Percentiles rank a stretch among this genome's conserved stretches.
Evolutionary conservation across 495 filamentous ascomycete species (phyloP).

Genomic region (Aspergillus haitiensis): DNA sequence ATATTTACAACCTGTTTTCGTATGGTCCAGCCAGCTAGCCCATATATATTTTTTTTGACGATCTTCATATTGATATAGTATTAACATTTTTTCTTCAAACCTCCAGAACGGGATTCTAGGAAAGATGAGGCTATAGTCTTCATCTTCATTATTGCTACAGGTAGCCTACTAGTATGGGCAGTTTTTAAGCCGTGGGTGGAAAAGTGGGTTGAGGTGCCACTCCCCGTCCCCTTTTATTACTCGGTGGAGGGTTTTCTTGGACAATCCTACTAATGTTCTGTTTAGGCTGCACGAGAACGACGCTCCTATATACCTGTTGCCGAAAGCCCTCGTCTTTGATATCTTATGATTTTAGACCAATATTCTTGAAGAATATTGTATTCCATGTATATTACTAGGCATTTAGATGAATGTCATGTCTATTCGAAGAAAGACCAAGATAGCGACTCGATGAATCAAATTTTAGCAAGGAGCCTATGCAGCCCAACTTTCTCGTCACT

Average conservation of each 20-base stretch:
- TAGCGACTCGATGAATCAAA: too few relatives aligned
- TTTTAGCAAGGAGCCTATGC: too few relatives aligned
- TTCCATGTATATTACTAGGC: too few relatives aligned
- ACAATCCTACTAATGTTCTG: conserved; percentile 12
- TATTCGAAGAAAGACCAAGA: neutral
- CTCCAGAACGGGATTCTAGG: conserved; percentile 73
- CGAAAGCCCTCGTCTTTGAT: conserved; percentile 26
- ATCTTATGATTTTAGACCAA: neutral
- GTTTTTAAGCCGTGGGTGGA: conserved; percentile 64
- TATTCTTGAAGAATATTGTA: too few relatives aligned
- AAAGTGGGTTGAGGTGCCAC: conserved; percentile 54
- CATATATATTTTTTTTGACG: neutral
- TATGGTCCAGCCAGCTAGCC: conserved; percentile 35
- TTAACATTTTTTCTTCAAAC: conserved; percentile 26
- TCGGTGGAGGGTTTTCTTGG: neutral
- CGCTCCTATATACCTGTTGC: conserved; percentile 48
- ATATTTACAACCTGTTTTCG: conserved; percentile 89
- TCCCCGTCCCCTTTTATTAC: neutral
- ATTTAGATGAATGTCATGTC: neutral
- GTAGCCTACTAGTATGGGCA: conserved; percentile 81
- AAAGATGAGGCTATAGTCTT: conserved; percentile 92
- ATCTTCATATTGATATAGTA: neutral
- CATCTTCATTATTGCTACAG: conserved; percentile 84
- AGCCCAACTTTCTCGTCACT: too few relatives aligned
- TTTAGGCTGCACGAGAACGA: conserved; percentile 45